Evolutionary conservation across 2,329 filamentous ascomycete genomes (phyloP), one percentile per base, ranked within the genome.

Genomic region (Orbilia oligospora): DNA sequence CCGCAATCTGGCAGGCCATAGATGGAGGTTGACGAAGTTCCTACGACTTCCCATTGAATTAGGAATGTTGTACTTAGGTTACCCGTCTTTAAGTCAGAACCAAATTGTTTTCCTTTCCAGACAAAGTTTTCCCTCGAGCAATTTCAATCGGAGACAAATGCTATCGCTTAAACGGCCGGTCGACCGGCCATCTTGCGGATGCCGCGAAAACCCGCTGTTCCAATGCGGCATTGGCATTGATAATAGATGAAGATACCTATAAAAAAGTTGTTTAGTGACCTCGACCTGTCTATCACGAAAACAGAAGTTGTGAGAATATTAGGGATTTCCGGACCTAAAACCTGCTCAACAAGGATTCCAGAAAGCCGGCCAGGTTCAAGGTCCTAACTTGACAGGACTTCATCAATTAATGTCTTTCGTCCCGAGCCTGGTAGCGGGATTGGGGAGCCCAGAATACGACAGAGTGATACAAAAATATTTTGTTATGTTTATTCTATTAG

Each of bases 1-100:
- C 41, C 73, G 67, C 16, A 46, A 71, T 77, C 20, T 14, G 73
- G 73, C 68, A 77, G 68, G 73, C 67, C 18, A 16, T 49, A 53
- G 30, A 55, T 12, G 6, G 36, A 56, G 20, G 36, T 18, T 38
- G 46, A 64, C 64, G 22, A 53, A 20, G 18, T 36, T 33, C 24
- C 22, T 16, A 63, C 41, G 27, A 24, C 46, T 36, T 38, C 36
- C n/a, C 12, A 5, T 68, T 64, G 18, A 46, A 76, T 58, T 76
- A 76, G 71, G 71, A 76, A 76, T 76, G 53, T 76, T 76, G 46
- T 41, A 44, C 20, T 27, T 44, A 44, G 20, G 20, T 61, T 27
- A 73, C 33, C 48, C 36, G 24, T 41, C 16, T 8, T 56, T 33
- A 27, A 48, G 22, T 41, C 18, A 36, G 8, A 44, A 10, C 27